Percentiles rank a stretch among this genome's conserved stretches.
Evolutionary conservation across 805 yeast genomes (phyloP).

Genomic region (Debaryomyces hansenii): DNA sequence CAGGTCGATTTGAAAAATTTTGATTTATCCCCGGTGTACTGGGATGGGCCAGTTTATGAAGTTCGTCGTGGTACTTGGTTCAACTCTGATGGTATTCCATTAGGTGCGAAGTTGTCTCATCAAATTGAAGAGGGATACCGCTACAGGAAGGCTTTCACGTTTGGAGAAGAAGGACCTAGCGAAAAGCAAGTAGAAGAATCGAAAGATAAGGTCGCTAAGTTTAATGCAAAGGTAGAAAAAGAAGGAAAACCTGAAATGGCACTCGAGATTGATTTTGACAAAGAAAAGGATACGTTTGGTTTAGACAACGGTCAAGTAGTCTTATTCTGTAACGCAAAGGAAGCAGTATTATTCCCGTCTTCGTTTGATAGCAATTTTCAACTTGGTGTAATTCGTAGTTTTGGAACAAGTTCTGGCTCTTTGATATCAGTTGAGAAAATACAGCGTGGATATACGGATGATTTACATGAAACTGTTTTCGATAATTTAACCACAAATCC

Average conservation of each 20-base stretch:
- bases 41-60: constrained; percentile 87
- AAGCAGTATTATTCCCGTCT: constrained; percentile 50
- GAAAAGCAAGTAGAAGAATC: not conserved
- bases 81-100: constrained; percentile 53
- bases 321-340: constrained; percentile 38
- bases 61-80: constrained; percentile 90
- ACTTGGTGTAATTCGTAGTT: constrained; percentile 33
- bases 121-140: constrained; percentile 60
- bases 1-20: constrained; percentile 62
- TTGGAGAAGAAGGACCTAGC: constrained; percentile 8
- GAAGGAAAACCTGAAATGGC: constrained; percentile 10
- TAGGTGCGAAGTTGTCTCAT: constrained; percentile 48
- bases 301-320: constrained; percentile 35
- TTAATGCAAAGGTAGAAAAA: constrained; percentile 11
- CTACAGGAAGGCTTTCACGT: constrained; percentile 35
- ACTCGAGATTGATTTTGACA: constrained; percentile 15
- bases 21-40: constrained; percentile 67
- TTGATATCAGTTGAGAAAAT: constrained; percentile 50
- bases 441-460: constrained; percentile 49
- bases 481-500: constrained; percentile 32
- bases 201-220: constrained; percentile 13
- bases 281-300: constrained; percentile 29
- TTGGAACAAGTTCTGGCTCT: constrained; percentile 33
- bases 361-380: constrained; percentile 41
- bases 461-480: constrained; percentile 28